Conservation (phyloP, 176 grass and related monocot genomes). For the Juncus inflexus region DNA sequence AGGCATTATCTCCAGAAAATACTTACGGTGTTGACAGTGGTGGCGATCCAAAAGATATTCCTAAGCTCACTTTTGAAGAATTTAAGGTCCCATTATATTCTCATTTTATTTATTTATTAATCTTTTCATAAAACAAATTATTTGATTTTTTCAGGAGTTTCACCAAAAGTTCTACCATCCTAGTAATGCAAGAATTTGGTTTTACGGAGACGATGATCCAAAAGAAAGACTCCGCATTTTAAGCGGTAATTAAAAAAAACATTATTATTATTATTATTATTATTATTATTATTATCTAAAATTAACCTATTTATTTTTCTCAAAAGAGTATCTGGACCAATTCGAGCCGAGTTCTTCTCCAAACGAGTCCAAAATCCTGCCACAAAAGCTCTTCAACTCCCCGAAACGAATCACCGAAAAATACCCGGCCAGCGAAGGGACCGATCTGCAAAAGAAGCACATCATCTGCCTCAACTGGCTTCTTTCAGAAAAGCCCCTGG, state of each 20-base stretch:
- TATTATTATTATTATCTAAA: no score
- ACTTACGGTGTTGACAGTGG: slow-evolving; percentile 98
- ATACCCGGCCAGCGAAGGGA: slow-evolving; percentile 73
- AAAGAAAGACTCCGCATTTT: slow-evolving; percentile 61
- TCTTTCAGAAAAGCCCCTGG: slow-evolving; percentile 76
- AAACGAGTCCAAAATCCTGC: slow-evolving; percentile 76
- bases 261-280: no score
- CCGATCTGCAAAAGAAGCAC: slow-evolving; percentile 86
- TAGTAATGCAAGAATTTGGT: slow-evolving; percentile 97
- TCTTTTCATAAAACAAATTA: slow-evolving; percentile 6
- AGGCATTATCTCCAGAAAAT: slow-evolving; percentile 94
- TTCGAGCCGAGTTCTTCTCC: slow-evolving; percentile 66
- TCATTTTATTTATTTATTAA: slow-evolving; percentile 27
- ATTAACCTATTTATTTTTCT: no score
- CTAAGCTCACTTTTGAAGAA: slow-evolving; percentile 95
- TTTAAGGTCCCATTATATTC: slow-evolving; percentile 61
- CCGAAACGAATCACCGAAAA: slow-evolving; percentile 73
- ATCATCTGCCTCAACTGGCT: slow-evolving; percentile 97
- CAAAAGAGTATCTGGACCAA: slow-evolving; percentile 87
- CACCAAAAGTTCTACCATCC: slow-evolving; percentile 90
- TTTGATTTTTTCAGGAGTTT: slow-evolving; percentile 56
- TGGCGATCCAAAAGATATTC: slow-evolving; percentile 90
- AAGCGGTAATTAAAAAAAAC: slow-evolving; percentile 55
- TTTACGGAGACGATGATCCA: slow-evolving; percentile 92
- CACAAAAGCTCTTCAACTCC: slow-evolving; percentile 83